Percentiles rank a stretch among this genome's conserved stretches.
Conservation (phyloP, 2,329 filamentous ascomycete species). For the Arachnopeziza araneosa region DNA sequence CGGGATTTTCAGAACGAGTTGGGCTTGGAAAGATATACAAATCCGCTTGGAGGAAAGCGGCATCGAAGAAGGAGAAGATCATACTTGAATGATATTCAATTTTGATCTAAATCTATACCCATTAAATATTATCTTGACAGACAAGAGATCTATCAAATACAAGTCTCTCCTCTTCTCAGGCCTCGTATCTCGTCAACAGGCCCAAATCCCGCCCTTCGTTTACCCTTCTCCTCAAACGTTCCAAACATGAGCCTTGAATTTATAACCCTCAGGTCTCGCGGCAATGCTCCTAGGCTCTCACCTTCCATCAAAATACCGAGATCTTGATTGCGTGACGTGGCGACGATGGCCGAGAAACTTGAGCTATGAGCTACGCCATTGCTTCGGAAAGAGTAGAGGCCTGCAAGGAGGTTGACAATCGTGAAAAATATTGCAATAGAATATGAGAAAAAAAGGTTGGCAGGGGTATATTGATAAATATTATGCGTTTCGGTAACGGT, state of each 20-base stretch:
- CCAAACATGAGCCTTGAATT: not conserved
- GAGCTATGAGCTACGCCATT: slow-evolving; percentile 16
- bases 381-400: slow-evolving; percentile 3
- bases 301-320: not conserved
- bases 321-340: slow-evolving; percentile 9
- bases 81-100: too few relatives aligned
- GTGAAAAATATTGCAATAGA: slow-evolving; percentile 5
- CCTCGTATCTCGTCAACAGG: not conserved
- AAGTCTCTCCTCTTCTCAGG: not conserved
- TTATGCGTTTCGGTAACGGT: slow-evolving; percentile 3
- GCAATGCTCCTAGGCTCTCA: not conserved
- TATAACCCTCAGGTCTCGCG: not conserved
- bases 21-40: too few relatives aligned
- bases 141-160: not conserved
- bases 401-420: not conserved
- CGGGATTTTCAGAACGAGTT: too few relatives aligned
- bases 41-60: too few relatives aligned
- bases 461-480: slow-evolving; percentile 8
- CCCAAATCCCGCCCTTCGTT: not conserved
- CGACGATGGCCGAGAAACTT: slow-evolving; percentile 16
- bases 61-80: too few relatives aligned
- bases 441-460: slow-evolving; percentile 5
- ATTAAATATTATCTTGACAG: too few relatives aligned
- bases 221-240: not conserved
- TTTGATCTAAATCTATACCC: too few relatives aligned